These are phyloP conservation scores for Fusarium staphyleae DNA, from an alignment of 2,329 filamentous ascomycete genomes.

Conservation along the genomic window DNA sequence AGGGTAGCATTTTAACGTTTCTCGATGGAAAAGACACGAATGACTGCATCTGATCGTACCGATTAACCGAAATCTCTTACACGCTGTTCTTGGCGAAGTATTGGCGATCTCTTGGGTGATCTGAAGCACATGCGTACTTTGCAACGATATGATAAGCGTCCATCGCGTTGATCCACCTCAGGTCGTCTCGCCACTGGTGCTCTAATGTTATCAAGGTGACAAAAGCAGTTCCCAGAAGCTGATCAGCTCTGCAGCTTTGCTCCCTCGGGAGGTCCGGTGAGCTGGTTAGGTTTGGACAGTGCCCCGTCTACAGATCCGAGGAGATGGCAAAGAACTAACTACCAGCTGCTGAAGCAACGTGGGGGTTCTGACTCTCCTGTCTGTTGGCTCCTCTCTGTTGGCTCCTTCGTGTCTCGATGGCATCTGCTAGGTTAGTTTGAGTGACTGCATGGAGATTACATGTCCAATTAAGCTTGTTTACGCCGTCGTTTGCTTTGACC, in stretches of 20 bases:
- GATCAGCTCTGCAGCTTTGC: neutral
- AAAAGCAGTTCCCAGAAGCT: too few species aligned
- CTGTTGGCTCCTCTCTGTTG: neutral
- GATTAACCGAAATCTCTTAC: constrained; percentile 10
- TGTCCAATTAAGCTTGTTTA: constrained; percentile 33
- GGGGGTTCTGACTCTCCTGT: neutral
- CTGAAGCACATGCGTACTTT: too few species aligned
- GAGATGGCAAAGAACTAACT: neutral
- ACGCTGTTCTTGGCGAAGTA: constrained; percentile 10
- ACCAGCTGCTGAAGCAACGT: neutral
- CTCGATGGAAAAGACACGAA: neutral
- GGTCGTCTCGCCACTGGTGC: too few species aligned
- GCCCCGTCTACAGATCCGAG: neutral
- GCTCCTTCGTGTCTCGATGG: neutral
- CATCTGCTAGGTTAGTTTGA: neutral
- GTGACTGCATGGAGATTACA: constrained; percentile 2
- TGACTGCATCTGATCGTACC: constrained; percentile 13
- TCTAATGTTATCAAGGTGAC: too few species aligned
- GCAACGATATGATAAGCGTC: too few species aligned
- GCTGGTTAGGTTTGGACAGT: neutral
- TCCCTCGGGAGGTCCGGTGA: neutral
- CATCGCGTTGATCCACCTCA: too few species aligned
- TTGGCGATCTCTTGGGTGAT: constrained; percentile 9
- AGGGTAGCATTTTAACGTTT: neutral
- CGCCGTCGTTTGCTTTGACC: constrained; percentile 2